Conservation (phyloP, 768 basidiomycete genomes). For the Antrodiella citrinella region DNA sequence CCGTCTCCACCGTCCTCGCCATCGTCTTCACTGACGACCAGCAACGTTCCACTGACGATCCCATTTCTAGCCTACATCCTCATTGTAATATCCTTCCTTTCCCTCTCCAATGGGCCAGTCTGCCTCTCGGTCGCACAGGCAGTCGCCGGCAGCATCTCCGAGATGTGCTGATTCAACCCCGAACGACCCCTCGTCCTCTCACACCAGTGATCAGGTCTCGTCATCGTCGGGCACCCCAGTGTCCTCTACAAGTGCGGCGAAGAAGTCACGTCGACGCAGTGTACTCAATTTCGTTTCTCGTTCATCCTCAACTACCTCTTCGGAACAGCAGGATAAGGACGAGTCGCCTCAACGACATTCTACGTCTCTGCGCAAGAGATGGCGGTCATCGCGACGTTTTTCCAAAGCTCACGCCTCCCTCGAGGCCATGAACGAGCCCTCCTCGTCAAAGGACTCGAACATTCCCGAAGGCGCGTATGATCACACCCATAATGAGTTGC, state of each 20-base stretch:
- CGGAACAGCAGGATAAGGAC: constrained; percentile 4
- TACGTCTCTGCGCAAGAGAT: constrained; percentile 18
- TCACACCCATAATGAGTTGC: not conserved
- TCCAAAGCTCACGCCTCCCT: constrained; percentile 20
- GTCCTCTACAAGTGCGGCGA: not conserved
- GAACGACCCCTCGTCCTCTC: constrained; percentile 1
- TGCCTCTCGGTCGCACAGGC: constrained; percentile 12
- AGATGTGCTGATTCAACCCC: not conserved
- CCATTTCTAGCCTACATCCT: not conserved
- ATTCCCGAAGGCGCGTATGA: not conserved
- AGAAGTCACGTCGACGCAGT: constrained; percentile 14
- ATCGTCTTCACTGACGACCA: constrained; percentile 5
- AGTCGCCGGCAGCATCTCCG: constrained; percentile 4
- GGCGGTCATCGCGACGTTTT: constrained; percentile 25
- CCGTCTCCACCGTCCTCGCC: constrained; percentile 6
- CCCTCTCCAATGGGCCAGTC: constrained; percentile 18
- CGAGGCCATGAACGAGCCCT: constrained; percentile 4
- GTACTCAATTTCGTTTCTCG: constrained; percentile 14
- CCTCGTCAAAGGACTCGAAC: not conserved
- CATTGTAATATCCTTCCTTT: constrained; percentile 10
- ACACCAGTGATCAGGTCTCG: not conserved
- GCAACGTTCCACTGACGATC: constrained; percentile 3
- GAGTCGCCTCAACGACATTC: not conserved
- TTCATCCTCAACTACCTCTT: constrained; percentile 8
- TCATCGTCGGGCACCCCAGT: not conserved